Evolutionary conservation across 2,329 filamentous ascomycete species (phyloP), one percentile per base, ranked within the genome.

Genomic region (Xylariaceae sp.): DNA sequence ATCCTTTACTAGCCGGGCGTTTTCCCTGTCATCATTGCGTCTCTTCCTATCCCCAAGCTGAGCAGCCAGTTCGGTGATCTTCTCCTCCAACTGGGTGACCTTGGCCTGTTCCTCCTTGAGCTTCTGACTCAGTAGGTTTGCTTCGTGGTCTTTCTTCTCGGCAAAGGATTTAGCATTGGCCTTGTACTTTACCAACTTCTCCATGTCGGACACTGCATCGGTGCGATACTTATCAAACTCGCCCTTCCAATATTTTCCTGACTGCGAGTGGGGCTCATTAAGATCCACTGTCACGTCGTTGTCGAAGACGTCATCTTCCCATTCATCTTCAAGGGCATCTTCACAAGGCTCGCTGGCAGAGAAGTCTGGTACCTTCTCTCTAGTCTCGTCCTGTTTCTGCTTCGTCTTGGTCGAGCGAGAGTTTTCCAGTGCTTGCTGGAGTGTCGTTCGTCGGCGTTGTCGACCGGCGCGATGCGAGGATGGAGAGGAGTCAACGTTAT

Each of bases 191-290:
- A 90, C 76, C 56, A 91, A 71, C 66, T 85, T 87, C 66, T 82
- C 81, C 72, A 89, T 83, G 62, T 90, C 84, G 33, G 72, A 74
- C 60, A 79, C 80, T 48, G 85, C 86, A 48, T 85, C 83, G 34
- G 79, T 72, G 37, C 87, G 81, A 56, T 90, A 91, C 41, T 73
- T 76, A 51, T 87, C 76, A 54, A 86, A 90, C 56, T 89, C 79
- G 18, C 78, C 74, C 64, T 90, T 90, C 87, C 87, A 91, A 63
- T 86, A 89, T 53, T 77, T 81, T 6, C 85, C 86, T 3, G 85
- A 89, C 44, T 84, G 77, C 2, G 85, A 88, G 48, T 81, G 78
- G 6, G 87, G 86, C 54, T 87, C 81, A 48, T 84, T 83, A 37
- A 88, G 66, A 54, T 89, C 85, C 36, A 83, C 65, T 0, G 85